These are phyloP conservation scores for Fraxinus floribunda DNA, from an alignment of 305 asterid species.

Conservation along the genomic window DNA sequence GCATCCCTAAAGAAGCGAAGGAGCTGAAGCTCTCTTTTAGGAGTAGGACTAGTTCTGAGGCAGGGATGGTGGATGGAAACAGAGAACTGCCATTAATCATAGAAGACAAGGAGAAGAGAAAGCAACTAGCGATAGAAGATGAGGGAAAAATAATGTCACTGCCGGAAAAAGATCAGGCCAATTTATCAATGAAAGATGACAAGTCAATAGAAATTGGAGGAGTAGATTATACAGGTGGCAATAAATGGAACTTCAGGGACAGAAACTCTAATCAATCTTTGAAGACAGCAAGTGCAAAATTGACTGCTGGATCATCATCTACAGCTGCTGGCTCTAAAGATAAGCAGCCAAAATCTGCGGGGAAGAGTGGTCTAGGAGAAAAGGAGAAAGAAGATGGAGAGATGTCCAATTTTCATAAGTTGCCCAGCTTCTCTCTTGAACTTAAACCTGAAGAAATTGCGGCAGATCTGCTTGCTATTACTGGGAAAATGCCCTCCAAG, in stretches of 20 bases:
- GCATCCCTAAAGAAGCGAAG: not conserved
- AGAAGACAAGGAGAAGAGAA: not conserved
- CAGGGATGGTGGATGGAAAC: not conserved
- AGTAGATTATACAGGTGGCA: not conserved
- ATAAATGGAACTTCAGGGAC: not conserved
- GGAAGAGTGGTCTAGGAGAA: not conserved
- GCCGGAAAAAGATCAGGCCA: not conserved
- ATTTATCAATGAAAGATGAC: not conserved
- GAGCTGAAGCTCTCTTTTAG: not conserved
- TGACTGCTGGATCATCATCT: not conserved
- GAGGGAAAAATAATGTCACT: not conserved
- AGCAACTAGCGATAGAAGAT: not conserved
- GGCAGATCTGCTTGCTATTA: conserved; percentile 5
- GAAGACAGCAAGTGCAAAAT: not conserved
- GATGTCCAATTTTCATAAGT: not conserved
- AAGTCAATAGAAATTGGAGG: not conserved
- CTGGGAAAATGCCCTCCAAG: conserved; percentile 2
- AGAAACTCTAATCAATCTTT: not conserved
- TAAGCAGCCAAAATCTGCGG: not conserved
- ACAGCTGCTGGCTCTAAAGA: not conserved
- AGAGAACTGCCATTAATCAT: not conserved
- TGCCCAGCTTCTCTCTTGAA: not conserved
- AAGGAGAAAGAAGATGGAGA: not conserved
- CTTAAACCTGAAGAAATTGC: conserved; percentile 5
- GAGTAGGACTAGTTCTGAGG: not conserved